A percentile compares a stretch with the other conserved stretches of the same genome.
phyloP scores from a whole-genome alignment of 352 stramenopile species.

The Poterioochromonas sp. region DNA sequence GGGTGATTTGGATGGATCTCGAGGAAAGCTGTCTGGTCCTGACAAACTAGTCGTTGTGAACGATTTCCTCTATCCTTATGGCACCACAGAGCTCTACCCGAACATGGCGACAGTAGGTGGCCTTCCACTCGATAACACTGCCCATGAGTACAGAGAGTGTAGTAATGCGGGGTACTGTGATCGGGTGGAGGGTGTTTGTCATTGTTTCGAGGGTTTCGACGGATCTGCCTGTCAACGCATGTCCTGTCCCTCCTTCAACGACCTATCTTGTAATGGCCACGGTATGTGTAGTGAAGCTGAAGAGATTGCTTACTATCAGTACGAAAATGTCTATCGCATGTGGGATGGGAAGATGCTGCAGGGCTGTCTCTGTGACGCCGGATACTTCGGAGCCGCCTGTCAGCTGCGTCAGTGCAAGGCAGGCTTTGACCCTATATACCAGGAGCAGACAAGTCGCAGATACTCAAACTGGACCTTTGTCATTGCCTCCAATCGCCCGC shows the following conservation, averaged over 20 bases:
- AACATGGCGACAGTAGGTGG: conserved; percentile 40
- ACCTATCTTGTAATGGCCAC: conserved; percentile 39
- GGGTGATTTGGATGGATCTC: conserved; percentile 72
- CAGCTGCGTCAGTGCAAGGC: conserved; percentile 39
- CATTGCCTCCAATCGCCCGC: neutral
- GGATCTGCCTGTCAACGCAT: conserved; percentile 66
- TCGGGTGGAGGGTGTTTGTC: conserved; percentile 60
- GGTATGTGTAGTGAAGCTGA: conserved; percentile 43
- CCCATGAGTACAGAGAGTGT: conserved; percentile 83
- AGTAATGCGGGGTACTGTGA: conserved; percentile 84
- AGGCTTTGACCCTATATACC: conserved; percentile 45
- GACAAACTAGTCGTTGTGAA: conserved; percentile 44
- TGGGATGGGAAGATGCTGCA: conserved; percentile 41
- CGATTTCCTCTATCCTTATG: conserved; percentile 45
- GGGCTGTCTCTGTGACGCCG: conserved; percentile 43
- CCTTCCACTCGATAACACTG: conserved; percentile 48
- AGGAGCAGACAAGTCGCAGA: conserved; percentile 39
- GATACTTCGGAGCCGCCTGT: conserved; percentile 44
- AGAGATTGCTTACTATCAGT: conserved; percentile 38
- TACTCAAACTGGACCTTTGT: conserved; percentile 37
- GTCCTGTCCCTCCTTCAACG: conserved; percentile 40
- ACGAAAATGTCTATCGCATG: conserved; percentile 45
- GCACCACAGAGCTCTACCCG: conserved; percentile 44
- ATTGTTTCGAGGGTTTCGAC: conserved; percentile 77
- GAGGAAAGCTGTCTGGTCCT: neutral